Conservation (phyloP, 345 rosid species). For the Aurinia saxatilis region DNA sequence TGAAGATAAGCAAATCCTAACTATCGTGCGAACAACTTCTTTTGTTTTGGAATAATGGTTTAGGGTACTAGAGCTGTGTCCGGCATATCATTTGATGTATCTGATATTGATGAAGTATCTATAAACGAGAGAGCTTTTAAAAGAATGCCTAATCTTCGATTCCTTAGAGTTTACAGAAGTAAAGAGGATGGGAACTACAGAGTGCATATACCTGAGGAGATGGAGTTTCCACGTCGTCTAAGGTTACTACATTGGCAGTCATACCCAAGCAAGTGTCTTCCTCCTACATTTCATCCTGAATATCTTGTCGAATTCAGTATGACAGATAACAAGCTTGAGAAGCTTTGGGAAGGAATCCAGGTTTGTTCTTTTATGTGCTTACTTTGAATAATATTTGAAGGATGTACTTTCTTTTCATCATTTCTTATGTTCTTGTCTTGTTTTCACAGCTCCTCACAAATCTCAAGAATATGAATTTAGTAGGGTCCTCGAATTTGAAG, state of each 20-base stretch:
- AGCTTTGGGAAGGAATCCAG: conserved; percentile 15
- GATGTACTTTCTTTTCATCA: not conserved
- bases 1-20: not conserved
- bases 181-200: not conserved
- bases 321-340: not conserved
- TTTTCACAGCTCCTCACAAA: conserved; percentile 6
- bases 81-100: conserved; percentile 11
- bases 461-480: conserved; percentile 12
- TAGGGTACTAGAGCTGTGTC: conserved; percentile 6
- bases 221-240: not conserved
- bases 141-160: conserved; percentile 14
- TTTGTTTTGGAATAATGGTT: not conserved
- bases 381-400: not conserved
- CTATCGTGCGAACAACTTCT: not conserved
- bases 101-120: not conserved
- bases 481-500: not conserved
- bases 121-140: not conserved
- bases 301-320: conserved; percentile 8
- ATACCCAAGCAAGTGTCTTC: conserved; percentile 19
- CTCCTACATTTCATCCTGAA: not conserved
- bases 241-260: conserved; percentile 13
- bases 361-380: conserved; percentile 24
- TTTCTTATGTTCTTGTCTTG: not conserved
- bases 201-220: not conserved
- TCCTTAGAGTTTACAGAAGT: not conserved